Evolutionary conservation across 202 grass and related monocot species (phyloP).

Genomic region (Elaeis oleifera): DNA sequence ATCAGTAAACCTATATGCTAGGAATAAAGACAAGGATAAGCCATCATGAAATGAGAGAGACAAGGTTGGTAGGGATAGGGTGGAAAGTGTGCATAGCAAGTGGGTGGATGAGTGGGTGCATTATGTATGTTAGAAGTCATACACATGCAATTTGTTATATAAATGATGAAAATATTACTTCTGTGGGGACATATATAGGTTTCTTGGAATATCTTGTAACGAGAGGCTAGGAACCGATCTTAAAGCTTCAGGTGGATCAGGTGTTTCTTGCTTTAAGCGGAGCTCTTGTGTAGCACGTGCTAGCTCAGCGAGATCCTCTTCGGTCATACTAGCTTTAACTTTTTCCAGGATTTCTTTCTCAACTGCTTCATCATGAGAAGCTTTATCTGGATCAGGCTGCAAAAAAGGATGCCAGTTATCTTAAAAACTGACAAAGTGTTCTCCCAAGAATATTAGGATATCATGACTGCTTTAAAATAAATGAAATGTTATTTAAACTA

Average conservation of each 20-base stretch:
- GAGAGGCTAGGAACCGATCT: slow-evolving; percentile 75
- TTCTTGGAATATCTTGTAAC: slow-evolving; percentile 87
- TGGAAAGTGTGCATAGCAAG: too few species aligned
- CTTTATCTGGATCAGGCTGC: slow-evolving; percentile 95
- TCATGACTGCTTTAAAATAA: slow-evolving; percentile 4
- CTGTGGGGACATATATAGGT: slow-evolving; percentile 71
- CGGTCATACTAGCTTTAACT: slow-evolving; percentile 77
- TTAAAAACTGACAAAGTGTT: neutral
- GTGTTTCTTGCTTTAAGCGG: slow-evolving; percentile 93
- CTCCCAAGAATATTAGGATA: slow-evolving; percentile 6
- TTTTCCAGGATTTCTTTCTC: slow-evolving; percentile 86
- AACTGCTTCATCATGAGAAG: slow-evolving; percentile 68
- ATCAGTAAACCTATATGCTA: too few species aligned
- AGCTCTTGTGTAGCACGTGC: slow-evolving; percentile 79
- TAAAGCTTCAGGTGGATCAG: slow-evolving; percentile 97
- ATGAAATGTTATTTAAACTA: neutral
- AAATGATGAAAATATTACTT: slow-evolving; percentile 42
- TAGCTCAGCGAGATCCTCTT: slow-evolving; percentile 90
- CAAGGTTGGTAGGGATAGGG: too few species aligned
- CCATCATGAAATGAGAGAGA: too few species aligned
- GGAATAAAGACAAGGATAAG: too few species aligned
- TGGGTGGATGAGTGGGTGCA: too few species aligned
- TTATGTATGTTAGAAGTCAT: too few species aligned
- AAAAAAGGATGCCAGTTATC: slow-evolving; percentile 2
- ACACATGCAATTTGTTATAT: too few species aligned